Base-by-base conservation (phyloP, 2,329 filamentous ascomycete genomes). In the Pseudopithomyces maydicus region DNA sequence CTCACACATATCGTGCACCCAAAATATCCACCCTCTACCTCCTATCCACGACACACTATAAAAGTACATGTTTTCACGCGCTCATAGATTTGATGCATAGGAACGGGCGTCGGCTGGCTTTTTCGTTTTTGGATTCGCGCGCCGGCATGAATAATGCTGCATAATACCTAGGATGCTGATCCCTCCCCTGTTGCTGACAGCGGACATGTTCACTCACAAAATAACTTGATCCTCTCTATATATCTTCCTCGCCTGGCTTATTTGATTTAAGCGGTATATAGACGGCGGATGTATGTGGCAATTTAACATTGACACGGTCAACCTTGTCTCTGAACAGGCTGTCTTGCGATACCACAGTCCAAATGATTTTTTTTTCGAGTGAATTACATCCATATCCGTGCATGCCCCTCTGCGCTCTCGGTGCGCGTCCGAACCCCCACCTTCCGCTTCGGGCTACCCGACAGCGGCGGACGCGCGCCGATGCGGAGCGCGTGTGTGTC, bases 31-130 rank as follows among this genome's bases (percentile, higher is more conserved):
- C 41, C 43, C 32, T n/a, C n/a, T 11, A 2, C n/a, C 6, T 19
- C 6, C 19, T 19, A 6, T 8, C 45, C 17, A 32, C 45, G 45
- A 15, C 10, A 38, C n/a, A 8, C 43, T 19, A 48, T 33, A 48
- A 48, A 48, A 48, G 46, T 36, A 35, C 32, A 20, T 15, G 35
- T 51, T 43, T n/a, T 35, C 11, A 15, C 22, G 15, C 32, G 22
- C 23, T 35, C 44, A 58, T 45, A 55, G 35, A 38, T 43, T 32
- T 10, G 19, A 20, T 61, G 56, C 56, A 61, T 64, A 29, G 26
- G 45, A 55, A 47, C 53, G 59, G 58, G 58, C 61, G 58, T 52
- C 46, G 43, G 52, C 23, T 55, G 38, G 42, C 20, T 53, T 39
- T 35, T 22, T 14, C 44, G 22, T 19, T 23, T 38, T 49, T 33